Evolutionary conservation across 768 basidiomycete genomes (phyloP).

Genomic region (Suillus alpinus): DNA sequence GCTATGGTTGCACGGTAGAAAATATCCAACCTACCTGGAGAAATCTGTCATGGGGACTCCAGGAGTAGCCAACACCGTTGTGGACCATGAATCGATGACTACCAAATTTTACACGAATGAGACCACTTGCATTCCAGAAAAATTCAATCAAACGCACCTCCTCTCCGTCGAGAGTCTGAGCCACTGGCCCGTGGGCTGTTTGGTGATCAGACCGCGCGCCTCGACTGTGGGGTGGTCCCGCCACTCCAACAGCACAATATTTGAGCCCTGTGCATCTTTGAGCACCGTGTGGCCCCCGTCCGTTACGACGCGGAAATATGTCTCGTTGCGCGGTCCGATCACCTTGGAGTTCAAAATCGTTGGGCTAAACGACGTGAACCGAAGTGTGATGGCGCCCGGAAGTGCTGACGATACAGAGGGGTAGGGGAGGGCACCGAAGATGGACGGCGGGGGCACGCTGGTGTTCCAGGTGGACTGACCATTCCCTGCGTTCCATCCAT

Average conservation of each 20-base stretch:
- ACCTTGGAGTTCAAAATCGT: slow-evolving; percentile 55
- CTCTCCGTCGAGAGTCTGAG: slow-evolving; percentile 48
- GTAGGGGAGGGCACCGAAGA: slow-evolving; percentile 65
- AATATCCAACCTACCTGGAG: slow-evolving; percentile 45
- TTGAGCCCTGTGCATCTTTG: slow-evolving; percentile 45
- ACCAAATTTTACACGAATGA: not conserved
- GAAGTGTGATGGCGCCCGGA: slow-evolving; percentile 39
- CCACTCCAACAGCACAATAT: slow-evolving; percentile 61
- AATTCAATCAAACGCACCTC: slow-evolving; percentile 32
- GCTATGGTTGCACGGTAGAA: not conserved
- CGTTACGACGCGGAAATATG: slow-evolving; percentile 49
- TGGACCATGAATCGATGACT: slow-evolving; percentile 52
- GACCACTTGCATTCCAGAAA: not conserved
- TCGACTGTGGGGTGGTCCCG: slow-evolving; percentile 46
- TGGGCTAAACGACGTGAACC: slow-evolving; percentile 50
- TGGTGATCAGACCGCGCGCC: slow-evolving; percentile 46
- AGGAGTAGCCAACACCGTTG: slow-evolving; percentile 48
- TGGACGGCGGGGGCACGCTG: slow-evolving; percentile 40
- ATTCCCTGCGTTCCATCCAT: slow-evolving; percentile 14
- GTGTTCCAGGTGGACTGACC: slow-evolving; percentile 12
- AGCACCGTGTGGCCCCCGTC: slow-evolving; percentile 52
- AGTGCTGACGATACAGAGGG: slow-evolving; percentile 33
- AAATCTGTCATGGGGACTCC: slow-evolving; percentile 52
- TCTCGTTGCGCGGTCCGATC: slow-evolving; percentile 47
- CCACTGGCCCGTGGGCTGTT: slow-evolving; percentile 53